Base-by-base conservation (phyloP, 352 stramenopile genomes). In the Lagenidium giganteum region DNA sequence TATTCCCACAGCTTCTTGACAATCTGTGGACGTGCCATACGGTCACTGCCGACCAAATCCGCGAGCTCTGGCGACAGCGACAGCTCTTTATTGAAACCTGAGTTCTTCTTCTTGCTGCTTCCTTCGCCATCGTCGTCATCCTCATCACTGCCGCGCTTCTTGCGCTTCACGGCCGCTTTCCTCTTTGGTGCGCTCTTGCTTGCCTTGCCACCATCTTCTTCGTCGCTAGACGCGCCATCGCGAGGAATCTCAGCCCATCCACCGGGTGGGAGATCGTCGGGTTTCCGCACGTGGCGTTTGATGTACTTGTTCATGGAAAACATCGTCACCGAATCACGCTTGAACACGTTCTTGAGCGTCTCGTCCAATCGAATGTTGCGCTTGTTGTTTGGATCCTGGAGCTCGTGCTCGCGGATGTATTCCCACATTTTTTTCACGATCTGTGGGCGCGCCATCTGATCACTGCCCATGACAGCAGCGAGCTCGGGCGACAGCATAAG, bases 1-100 rank as follows among this genome's bases (percentile, higher is more conserved):
- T 98, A 98, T 42, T 95, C 82, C 95, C 95, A 98, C 14, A 98
- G 54, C 25, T 72, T 61, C 54, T 98, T 97, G 22, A 98, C 90
- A 35, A 98, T 90, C 51, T 97, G 75, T 9, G 91, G 89, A 5
- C 93, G 74, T 25, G 90, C 77, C 61, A 95, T 86, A 31, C 78
- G 54, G 30, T 95, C 82, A 11, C 67, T 78, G 24, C 88, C 77
- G 11, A 96, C 59, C 0, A 98, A 71, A 27, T 54, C 60, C 20
- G 58, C 73, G 23, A 96, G 64, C 44, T 89, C 82, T 0, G 83
- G 83, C 8, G 77, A 92, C 39, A 95, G 27, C 22, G 74, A 55
- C 24, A 93, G 61, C 53, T 93, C 81, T 35, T 51, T 65, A 49
- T 89, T 81, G 57, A 95, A 95, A 36, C 72, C 62, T 20, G 82